Evolutionary conservation across 1,284 basidiomycete species (phyloP).

Genomic region (Tilletia walkeri): DNA sequence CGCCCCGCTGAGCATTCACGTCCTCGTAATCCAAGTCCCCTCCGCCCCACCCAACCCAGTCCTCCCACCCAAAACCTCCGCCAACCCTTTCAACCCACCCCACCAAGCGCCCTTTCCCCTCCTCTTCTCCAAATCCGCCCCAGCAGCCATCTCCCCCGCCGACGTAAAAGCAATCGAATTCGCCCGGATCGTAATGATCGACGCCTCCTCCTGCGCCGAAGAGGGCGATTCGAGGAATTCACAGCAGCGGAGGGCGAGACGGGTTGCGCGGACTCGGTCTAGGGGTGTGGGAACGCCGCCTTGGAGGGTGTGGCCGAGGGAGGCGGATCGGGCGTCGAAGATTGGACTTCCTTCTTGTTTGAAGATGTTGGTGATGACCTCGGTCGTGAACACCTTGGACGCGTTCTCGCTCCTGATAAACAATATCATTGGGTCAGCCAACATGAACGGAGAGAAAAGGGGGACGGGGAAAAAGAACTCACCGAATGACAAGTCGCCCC

Average conservation of each 20-base stretch:
- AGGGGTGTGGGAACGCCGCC: slow-evolving; percentile 90
- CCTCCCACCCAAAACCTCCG: slow-evolving; percentile 64
- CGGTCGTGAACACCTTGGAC: slow-evolving; percentile 84
- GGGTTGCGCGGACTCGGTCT: slow-evolving; percentile 85
- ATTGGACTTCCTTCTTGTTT: slow-evolving; percentile 84
- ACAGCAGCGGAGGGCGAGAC: slow-evolving; percentile 88
- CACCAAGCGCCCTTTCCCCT: slow-evolving; percentile 82
- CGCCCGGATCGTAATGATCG: slow-evolving; percentile 86
- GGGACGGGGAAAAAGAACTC: slow-evolving; percentile 15
- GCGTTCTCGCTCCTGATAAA: slow-evolving; percentile 68
- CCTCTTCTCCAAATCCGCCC: slow-evolving; percentile 87
- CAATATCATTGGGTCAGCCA: background rate
- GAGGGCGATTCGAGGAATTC: slow-evolving; percentile 73
- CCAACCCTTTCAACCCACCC: slow-evolving; percentile 68
- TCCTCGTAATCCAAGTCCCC: slow-evolving; percentile 2
- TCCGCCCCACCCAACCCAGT: slow-evolving; percentile 10
- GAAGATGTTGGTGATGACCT: slow-evolving; percentile 88
- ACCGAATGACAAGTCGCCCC: slow-evolving; percentile 88
- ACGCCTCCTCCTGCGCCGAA: slow-evolving; percentile 59
- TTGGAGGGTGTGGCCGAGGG: slow-evolving; percentile 92
- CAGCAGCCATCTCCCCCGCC: slow-evolving; percentile 75
- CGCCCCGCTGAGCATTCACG: too few relatives aligned
- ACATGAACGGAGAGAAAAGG: too few relatives aligned
- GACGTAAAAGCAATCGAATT: slow-evolving; percentile 76
- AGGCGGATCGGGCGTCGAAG: slow-evolving; percentile 92